Base-by-base conservation (phyloP, 2,329 filamentous ascomycete species). In the Myriosclerotinia duriaeana region DNA sequence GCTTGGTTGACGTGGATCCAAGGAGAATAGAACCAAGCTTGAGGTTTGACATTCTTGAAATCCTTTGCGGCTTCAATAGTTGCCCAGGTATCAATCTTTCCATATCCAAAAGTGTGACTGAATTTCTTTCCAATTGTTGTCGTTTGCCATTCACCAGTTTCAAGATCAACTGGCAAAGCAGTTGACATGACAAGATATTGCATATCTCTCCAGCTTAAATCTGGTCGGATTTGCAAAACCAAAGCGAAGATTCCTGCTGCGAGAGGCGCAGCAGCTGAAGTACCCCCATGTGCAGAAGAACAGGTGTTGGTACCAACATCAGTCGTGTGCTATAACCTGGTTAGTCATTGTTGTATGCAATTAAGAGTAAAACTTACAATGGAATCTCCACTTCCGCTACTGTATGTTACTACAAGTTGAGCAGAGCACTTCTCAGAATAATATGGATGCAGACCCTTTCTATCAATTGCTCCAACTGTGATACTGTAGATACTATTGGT, bases 401-500 rank as follows among this genome's bases (percentile, higher is more conserved):
- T 97, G 78, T 98, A 99, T 0, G 95, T 96, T 12, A 99, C 95
- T 3, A 97, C 93, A 56, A 99, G 82, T 77, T 97, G 92, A 30
- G 95, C 95, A 3, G 94, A 97, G 80, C 95, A 99, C 69, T 92
- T 89, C 78, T 99, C 95, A 0, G 94, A 97, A 78, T 99, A 99
- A 77, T 94, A 95, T 0, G 95, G 93, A 76, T 98, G 94, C n/a
- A 85, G 79, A 50, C 94, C 93, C 71, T 90, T 87, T 67, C 92
- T 85, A 77, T 97, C 93, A 69, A 99, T 89, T 44, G 94, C 94
- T 48, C 95, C 95, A 22, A 99, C 93, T 0, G 93, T 97, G 73
- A 99, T 95, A 77, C 93, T 97, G 83, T 98, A 99, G 73, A 99
- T 99, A 76, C 93, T 97, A 81, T 99, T 99, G 68, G 95, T 99